A percentile compares a stretch with the other conserved stretches of the same genome.
phyloP scores from a whole-genome alignment of 176 grass and related monocot genomes.

The Triticum urartu region DNA sequence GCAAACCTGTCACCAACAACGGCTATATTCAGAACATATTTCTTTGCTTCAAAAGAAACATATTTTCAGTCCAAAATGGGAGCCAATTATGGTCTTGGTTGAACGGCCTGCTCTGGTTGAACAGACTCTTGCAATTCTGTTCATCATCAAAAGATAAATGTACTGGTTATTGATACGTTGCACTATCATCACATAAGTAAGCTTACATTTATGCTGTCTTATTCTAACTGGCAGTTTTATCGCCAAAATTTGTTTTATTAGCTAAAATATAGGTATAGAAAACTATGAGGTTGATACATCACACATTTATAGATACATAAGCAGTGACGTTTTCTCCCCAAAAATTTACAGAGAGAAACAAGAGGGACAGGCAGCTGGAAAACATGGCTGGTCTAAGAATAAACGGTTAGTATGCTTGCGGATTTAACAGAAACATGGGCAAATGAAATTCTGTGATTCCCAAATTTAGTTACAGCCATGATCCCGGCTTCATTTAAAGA shows the following conservation, averaged over 20 bases:
- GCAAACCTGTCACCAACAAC: slow-evolving; percentile 15
- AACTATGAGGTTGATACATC: background rate
- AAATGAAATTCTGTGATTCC: background rate
- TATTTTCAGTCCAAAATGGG: background rate
- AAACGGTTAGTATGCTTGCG: background rate
- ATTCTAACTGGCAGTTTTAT: background rate
- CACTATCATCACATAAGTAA: background rate
- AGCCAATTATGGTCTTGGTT: background rate
- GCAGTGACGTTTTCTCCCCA: background rate
- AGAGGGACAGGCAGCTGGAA: background rate
- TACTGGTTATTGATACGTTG: background rate
- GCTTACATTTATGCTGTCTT: background rate
- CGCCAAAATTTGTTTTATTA: slow-evolving; percentile 2
- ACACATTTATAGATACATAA: background rate
- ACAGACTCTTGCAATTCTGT: background rate
- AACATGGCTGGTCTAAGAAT: background rate
- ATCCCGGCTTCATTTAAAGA: background rate
- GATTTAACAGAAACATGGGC: background rate
- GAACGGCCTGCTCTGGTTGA: background rate
- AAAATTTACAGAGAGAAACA: background rate
- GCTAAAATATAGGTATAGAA: background rate
- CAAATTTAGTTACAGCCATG: background rate
- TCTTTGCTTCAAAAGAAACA: background rate
- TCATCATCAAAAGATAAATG: background rate
- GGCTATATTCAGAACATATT: slow-evolving; percentile 2